Evolutionary conservation across 257 asterid genomes (phyloP).

Genomic region (Solanum appendiculatum): DNA sequence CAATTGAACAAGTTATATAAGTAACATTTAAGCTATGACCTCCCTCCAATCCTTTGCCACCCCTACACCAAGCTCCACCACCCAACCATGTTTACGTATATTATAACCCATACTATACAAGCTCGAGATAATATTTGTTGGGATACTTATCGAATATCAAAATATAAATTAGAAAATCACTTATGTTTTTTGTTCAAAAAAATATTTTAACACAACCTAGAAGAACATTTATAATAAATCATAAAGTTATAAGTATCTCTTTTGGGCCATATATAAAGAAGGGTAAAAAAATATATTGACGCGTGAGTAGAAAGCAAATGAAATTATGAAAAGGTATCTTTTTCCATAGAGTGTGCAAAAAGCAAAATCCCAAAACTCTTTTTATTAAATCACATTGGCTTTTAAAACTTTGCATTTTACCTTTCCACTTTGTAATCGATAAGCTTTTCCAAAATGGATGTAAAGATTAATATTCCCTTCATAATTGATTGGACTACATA

Average conservation of each 20-base stretch:
- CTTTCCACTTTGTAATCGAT: background rate
- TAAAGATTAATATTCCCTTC: background rate
- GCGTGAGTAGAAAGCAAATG: background rate
- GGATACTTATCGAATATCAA: background rate
- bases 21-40: too few relatives aligned
- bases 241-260: background rate
- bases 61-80: too few relatives aligned
- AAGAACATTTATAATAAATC: background rate
- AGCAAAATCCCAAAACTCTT: background rate
- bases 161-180: background rate
- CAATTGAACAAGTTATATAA: background rate
- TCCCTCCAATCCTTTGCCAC: too few relatives aligned
- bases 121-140: background rate
- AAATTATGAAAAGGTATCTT: background rate
- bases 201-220: background rate
- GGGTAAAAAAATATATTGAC: background rate
- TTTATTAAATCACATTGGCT: background rate
- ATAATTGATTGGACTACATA: background rate
- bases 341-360: background rate
- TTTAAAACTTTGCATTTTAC: background rate
- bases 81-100: too few relatives aligned
- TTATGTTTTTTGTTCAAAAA: background rate
- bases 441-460: background rate
- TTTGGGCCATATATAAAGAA: background rate
- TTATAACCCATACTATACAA: too few relatives aligned